Percentiles rank a stretch among this genome's conserved stretches.
Evolutionary conservation across 176 grass and related monocot species (phyloP).

Genomic region (Oryza rufipogon): DNA sequence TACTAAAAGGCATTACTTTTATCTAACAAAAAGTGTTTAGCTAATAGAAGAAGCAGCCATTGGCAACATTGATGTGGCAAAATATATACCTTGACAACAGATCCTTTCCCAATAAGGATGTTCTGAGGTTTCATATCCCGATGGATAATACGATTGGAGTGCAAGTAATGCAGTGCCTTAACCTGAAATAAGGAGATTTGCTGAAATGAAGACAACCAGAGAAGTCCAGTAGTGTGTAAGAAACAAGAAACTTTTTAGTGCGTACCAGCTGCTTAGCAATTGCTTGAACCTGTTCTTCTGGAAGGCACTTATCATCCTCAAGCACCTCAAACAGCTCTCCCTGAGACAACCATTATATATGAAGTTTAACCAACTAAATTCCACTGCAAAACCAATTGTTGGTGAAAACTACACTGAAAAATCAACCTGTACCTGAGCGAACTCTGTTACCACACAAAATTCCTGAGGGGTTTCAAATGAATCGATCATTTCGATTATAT

Average conservation of each 20-base stretch:
- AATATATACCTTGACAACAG: slow-evolving; percentile 83
- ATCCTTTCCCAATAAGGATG: slow-evolving; percentile 92
- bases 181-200: slow-evolving; percentile 55
- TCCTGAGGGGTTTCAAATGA: slow-evolving; percentile 94
- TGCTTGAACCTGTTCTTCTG: slow-evolving; percentile 95
- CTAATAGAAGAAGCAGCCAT: neutral
- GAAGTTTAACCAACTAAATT: slow-evolving; percentile 11
- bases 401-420: slow-evolving; percentile 3
- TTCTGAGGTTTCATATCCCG: slow-evolving; percentile 99
- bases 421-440: slow-evolving; percentile 74
- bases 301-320: slow-evolving; percentile 94
- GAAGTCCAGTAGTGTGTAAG: neutral
- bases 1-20: neutral
- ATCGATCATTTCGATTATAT: slow-evolving; percentile 98
- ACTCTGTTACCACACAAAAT: slow-evolving; percentile 98
- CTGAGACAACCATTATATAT: slow-evolving; percentile 43
- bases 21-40: neutral
- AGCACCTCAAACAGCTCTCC: slow-evolving; percentile 98
- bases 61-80: neutral
- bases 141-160: slow-evolving; percentile 93
- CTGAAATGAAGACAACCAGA: slow-evolving; percentile 24
- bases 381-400: neutral
- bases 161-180: slow-evolving; percentile 91
- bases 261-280: slow-evolving; percentile 97
- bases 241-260: slow-evolving; percentile 2